These are phyloP conservation scores for Citrullus colocynthis DNA, from an alignment of 306 rosid species.

Conservation along the genomic window DNA sequence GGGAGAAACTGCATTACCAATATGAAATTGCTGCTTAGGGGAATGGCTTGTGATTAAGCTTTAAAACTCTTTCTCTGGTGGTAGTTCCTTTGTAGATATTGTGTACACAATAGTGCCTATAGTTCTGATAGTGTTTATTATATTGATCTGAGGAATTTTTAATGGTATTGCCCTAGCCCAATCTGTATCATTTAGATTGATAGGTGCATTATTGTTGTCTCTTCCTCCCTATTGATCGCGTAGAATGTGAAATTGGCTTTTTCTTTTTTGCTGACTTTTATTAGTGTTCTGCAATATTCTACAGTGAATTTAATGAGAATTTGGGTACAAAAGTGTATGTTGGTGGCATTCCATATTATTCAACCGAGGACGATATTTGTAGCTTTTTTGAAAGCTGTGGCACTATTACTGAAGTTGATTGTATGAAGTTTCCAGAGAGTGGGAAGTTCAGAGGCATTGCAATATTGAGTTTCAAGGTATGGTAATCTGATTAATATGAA, in stretches of 20 bases:
- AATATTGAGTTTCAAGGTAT: slow-evolving; percentile 71
- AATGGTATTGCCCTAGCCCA: background rate
- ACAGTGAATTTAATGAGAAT: slow-evolving; percentile 33
- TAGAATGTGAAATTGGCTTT: too few species aligned
- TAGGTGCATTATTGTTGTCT: background rate
- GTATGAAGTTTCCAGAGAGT: slow-evolving; percentile 81
- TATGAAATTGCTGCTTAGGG: background rate
- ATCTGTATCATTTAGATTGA: background rate
- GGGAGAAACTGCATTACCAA: background rate
- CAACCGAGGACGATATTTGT: slow-evolving; percentile 81
- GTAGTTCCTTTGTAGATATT: background rate
- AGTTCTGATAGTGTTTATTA: background rate
- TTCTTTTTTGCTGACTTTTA: background rate
- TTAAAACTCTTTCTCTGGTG: background rate
- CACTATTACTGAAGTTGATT: slow-evolving; percentile 71
- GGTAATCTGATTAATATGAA: slow-evolving; percentile 2
- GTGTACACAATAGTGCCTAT: background rate
- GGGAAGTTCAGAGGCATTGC: slow-evolving; percentile 96
- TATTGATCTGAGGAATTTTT: background rate
- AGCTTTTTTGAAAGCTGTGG: slow-evolving; percentile 88
- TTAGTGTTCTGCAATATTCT: slow-evolving; percentile 11
- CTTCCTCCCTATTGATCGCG: background rate
- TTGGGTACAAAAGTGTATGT: slow-evolving; percentile 58
- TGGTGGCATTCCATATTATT: slow-evolving; percentile 94
- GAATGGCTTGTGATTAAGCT: background rate